Evolutionary conservation across 164 flowering plant species (phyloP), one percentile per base, ranked within the genome.

Genomic region (Vitis riparia): DNA sequence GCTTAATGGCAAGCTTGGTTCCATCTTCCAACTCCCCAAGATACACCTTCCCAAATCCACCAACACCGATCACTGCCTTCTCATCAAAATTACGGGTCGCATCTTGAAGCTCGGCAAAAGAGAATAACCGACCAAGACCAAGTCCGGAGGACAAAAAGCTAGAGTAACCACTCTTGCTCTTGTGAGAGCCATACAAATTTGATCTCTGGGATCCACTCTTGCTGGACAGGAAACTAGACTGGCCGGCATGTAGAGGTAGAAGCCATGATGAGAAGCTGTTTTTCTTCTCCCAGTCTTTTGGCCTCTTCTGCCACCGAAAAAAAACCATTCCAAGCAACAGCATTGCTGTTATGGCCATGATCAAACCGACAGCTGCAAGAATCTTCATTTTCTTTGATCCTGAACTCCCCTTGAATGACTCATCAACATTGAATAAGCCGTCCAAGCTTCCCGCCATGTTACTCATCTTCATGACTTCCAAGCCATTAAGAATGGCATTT

Each of bases 21-120:
- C 94, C 97, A 59, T 84, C 92, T 5, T 83, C 92, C 50, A 80
- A n/a, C 9, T 62, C 81, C 0, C 95, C 97, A 1, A 89, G 51
- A 70, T 88, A 94, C 14, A 92, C 97, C 68, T 94, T 94, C 9
- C 99, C 97, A 50, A 94, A 94, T n/a, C 97, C 99, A 12, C 99
- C 97, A 15, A 92, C 89, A 0, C 98, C 97, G 10, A 92, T 82
- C 27, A 88, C 88, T 1, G 81, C 85, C 73, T 85, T 88, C 59
- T 91, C 97, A 52, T 89, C 92, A 37, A 88, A 94, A 72, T 85
- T 84, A 10, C 77, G 84, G 3, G 95, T 88, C 0, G 97, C 95
- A 8, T 76, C 80, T 51, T 81, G 83, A 19, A 94, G 55, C 63
- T 92, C 95, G 2, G 69, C 75, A 69, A 92, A 78, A 15, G 79